A percentile compares a stretch with the other conserved stretches of the same genome.
phyloP scores from a whole-genome alignment of 2,329 filamentous ascomycete species.

The Colletotrichum gloeosporioides region DNA sequence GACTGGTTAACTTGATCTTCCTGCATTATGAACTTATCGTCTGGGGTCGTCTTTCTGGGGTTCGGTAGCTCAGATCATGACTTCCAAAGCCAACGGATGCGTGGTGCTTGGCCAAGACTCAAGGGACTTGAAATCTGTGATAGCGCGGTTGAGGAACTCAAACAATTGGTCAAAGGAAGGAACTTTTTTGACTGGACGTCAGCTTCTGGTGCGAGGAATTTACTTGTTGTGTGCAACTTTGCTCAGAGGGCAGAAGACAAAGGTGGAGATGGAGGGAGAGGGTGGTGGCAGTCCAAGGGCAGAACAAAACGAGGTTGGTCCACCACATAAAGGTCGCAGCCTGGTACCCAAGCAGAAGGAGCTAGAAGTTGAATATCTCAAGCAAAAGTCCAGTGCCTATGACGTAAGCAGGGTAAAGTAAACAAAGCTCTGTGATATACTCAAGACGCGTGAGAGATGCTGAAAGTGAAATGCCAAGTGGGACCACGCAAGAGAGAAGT shows the following conservation, averaged over 20 bases:
- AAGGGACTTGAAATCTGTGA: background rate
- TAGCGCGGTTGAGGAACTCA: background rate
- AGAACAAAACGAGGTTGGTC: background rate
- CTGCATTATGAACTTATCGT: background rate
- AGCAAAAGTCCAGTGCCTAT: background rate
- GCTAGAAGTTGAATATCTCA: background rate
- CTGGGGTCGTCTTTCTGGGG: background rate
- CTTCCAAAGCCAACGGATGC: background rate
- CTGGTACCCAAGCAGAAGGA: background rate
- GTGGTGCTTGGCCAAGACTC: background rate
- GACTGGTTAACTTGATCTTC: background rate
- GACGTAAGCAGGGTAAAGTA: background rate
- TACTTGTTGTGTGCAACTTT: background rate
- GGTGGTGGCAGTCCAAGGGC: background rate
- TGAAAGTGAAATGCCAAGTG: background rate
- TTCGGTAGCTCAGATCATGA: background rate
- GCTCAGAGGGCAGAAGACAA: background rate
- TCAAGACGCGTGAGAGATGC: background rate
- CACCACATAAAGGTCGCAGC: background rate
- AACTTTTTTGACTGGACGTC: fast-evolving
- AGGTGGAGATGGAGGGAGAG: background rate
- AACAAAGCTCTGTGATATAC: background rate
- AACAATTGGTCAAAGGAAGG: background rate
- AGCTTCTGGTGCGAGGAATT: background rate
- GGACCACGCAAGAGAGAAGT: background rate